Evolutionary conservation across 176 grass and related monocot genomes (phyloP), one percentile per base, ranked within the genome.

Genomic region (Raddia guianensis): DNA sequence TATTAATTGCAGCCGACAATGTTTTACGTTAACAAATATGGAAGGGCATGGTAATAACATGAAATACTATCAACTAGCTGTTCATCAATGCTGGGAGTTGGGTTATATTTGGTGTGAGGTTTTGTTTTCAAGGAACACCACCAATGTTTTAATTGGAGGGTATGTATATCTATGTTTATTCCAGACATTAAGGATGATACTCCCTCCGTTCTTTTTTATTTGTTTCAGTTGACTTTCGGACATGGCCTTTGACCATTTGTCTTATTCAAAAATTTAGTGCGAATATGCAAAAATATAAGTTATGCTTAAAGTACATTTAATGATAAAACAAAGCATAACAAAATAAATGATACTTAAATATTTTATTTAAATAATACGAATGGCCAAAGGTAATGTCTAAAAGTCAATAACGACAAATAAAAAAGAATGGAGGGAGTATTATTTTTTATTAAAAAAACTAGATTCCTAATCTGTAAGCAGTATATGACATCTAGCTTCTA

Each of bases 131-230:
- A n/a, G 3, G 16, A 67, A 67, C 35, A 45, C 19, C 6, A 15
- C n/a, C 37, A 43, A 8, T 66, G 37, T 43, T 66, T 42, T 66
- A 37, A 65, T 65, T 65, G 40, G 63, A 66, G 42, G 42, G 37
- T 40, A 48, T 27, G 61, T 9, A 48, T 47, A 76, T 47, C 55
- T 76, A 47, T 21, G 9, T 76, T 76, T 21, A 9, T 76, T 76
- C n/a, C 73, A 61, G 57, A 61, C 20, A 76, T 63, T 33, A 76
- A 34, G 14, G 18, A 12, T 1, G 21, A 63, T 63, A 27, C 27
- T 27, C 27, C 27, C 27, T 0, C 27, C 27, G 27, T 27, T 27
- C 27, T 27, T 27, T 27, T 27, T 27, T 27, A 27, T 27, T 27
- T 27, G 27, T 27, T 27, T 27, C 27, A 0, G 27, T 27, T 27